These are phyloP conservation scores for Fusarium tuaranense DNA, from an alignment of 2,329 filamentous ascomycete genomes.

Conservation along the genomic window DNA sequence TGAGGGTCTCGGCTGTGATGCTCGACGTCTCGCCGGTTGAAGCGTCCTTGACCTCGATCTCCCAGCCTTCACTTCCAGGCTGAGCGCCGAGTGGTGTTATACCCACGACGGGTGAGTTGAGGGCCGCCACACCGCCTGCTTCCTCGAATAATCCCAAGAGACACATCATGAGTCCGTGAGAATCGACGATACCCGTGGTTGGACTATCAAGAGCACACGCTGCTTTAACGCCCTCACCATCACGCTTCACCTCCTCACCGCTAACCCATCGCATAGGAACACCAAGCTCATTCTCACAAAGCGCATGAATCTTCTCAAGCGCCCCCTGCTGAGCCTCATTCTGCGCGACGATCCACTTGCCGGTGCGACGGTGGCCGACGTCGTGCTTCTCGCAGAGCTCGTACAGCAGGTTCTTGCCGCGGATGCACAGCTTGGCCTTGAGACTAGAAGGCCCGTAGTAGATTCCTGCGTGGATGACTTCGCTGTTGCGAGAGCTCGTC, in stretches of 20 bases:
- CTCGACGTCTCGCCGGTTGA: conserved; percentile 60
- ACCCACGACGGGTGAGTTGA: conserved; percentile 73
- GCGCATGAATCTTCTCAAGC: conserved; percentile 63
- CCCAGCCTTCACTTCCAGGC: conserved; percentile 74
- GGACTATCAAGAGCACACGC: conserved; percentile 78
- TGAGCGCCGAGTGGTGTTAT: conserved; percentile 63
- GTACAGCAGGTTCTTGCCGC: conserved; percentile 83
- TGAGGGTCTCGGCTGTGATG: conserved; percentile 79
- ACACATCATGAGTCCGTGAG: conserved; percentile 84
- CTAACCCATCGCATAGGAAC: conserved; percentile 81
- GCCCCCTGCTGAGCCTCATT: conserved; percentile 75
- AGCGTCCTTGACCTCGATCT: conserved; percentile 66
- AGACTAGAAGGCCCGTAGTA: conserved; percentile 84
- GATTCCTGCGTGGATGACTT: conserved; percentile 95
- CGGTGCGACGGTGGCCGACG: conserved; percentile 80
- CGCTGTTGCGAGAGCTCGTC: conserved; percentile 90
- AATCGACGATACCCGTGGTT: conserved; percentile 91
- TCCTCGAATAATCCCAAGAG: conserved; percentile 84
- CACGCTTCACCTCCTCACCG: conserved; percentile 67
- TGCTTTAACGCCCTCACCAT: conserved; percentile 83
- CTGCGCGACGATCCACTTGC: conserved; percentile 97
- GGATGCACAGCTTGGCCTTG: conserved; percentile 86
- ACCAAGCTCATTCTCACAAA: conserved; percentile 53
- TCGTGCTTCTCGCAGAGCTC: conserved; percentile 74
- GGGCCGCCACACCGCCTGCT: conserved; percentile 77